phyloP scores from a whole-genome alignment of 352 stramenopile species.

The Pythium aquatile region DNA sequence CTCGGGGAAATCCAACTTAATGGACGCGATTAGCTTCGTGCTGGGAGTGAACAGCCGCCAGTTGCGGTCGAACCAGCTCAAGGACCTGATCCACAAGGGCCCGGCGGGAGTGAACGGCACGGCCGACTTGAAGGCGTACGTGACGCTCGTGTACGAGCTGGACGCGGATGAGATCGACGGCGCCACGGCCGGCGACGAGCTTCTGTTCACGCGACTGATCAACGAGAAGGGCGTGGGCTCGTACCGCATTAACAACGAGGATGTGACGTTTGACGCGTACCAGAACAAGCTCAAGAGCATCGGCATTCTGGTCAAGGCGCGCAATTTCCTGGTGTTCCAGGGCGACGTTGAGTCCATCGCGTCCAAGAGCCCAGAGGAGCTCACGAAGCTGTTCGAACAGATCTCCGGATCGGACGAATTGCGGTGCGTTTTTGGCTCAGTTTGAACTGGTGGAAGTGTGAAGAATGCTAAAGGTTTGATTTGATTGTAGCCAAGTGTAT shows the following conservation, averaged over 20 bases:
- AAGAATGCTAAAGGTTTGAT: background rate
- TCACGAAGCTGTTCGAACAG: conserved; percentile 98
- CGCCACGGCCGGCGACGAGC: conserved; percentile 52
- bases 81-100: conserved; percentile 95
- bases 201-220: conserved; percentile 94
- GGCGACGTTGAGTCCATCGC: conserved; percentile 98
- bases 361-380: conserved; percentile 93
- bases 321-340: conserved; percentile 99
- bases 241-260: conserved; percentile 78
- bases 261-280: conserved; percentile 92
- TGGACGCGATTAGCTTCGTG: conserved; percentile 98
- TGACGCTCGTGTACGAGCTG: conserved; percentile 95
- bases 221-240: conserved; percentile 85
- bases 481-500: conserved; percentile 56
- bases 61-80: conserved; percentile 94
- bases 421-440: conserved; percentile 30
- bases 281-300: conserved; percentile 93
- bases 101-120: conserved; percentile 26
- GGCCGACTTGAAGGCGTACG: conserved; percentile 59
- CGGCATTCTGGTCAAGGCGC: conserved; percentile 97
- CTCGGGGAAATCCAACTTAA: conserved; percentile 91
- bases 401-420: conserved; percentile 92
- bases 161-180: conserved; percentile 54
- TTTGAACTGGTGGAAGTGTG: background rate
- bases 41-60: conserved; percentile 96